A percentile compares a stretch with the other conserved stretches of the same genome.
Conservation (phyloP, 2,329 filamentous ascomycete genomes). For the Xylaria sp. region DNA sequence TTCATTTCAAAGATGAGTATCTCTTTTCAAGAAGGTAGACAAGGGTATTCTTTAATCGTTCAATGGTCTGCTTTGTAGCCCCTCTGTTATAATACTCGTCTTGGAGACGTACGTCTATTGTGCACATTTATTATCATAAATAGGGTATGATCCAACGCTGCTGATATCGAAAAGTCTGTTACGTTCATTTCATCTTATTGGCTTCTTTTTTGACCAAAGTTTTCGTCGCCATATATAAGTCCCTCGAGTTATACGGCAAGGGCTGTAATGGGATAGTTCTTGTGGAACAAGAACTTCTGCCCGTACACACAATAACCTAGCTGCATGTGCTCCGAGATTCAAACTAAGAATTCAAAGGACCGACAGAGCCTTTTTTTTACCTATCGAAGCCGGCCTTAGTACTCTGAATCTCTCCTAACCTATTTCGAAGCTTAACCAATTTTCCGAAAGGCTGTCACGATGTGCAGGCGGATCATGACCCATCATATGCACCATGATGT, state of each 20-base stretch:
- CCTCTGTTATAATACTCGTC: too few species aligned
- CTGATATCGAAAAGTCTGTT: background rate
- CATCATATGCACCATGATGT: constrained; percentile 42
- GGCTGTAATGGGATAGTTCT: background rate
- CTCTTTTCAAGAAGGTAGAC: too few species aligned
- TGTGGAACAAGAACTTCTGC: background rate
- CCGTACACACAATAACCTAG: background rate
- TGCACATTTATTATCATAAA: constrained; percentile 3
- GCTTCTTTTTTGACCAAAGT: too few species aligned
- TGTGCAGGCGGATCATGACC: constrained; percentile 32
- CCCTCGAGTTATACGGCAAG: background rate
- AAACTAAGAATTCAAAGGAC: too few species aligned
- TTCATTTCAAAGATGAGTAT: too few species aligned
- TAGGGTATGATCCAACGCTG: background rate
- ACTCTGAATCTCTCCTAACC: background rate
- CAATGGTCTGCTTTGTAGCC: too few species aligned
- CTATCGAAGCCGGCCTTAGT: constrained; percentile 8
- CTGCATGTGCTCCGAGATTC: constrained; percentile 1
- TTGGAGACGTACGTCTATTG: too few species aligned
- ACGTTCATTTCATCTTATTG: background rate
- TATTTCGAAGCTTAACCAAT: background rate
- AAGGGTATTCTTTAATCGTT: too few species aligned
- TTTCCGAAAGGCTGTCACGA: background rate
- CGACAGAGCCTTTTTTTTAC: too few species aligned
- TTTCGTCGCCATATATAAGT: background rate